Base-by-base conservation (phyloP, 495 filamentous ascomycete genomes). In the Acidiella bohemica region DNA sequence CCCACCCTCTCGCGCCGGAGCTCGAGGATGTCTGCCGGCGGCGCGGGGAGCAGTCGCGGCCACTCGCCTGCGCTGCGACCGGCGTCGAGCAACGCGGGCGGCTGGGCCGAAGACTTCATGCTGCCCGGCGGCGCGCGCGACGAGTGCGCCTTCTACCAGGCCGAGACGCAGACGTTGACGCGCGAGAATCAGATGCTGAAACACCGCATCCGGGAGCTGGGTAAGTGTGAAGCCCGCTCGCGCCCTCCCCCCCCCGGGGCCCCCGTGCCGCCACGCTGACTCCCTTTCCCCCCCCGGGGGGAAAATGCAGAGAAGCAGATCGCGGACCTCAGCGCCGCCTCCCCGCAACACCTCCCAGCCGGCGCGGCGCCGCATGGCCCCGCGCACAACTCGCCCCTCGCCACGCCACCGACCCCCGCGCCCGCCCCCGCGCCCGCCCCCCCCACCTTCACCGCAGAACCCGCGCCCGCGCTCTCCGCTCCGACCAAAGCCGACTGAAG, bases 101-200 rank as follows among this genome's bases (percentile, higher is more conserved):
- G 31, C 0, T 21, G 32, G 12, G 37, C 29, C 8, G 41, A 41
- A 13, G 50, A 53, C 37, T 53, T 50, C 27, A n/a, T 45, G 34
- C 40, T 49, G 2, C n/a, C n/a, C n/a, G 41, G 37, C 20, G 32
- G 47, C 7, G 39, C 45, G n/a, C 17, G 81, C 18, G 84, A 92
- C 55, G 87, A 94, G 55, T 75, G 72, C 46, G 75, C 81, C 12
- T 93, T 84, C 58, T 93, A 93, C 47, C 85, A 94, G 57, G 84
- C 87, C 2, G 90, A 97, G 61, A 86, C 84, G 2, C 75, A 83
- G 50, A 88, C 76, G 65, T 63, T 97, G 46, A 69, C 73, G 14
- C 68, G 90, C 30, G 90, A 97, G 65, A 97, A 97, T 53, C 82
- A 92, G 58, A 92, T 97, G 80, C 64, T 97, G 41, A 76, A 77